phyloP scores from a whole-genome alignment of 306 rosid genomes.

The Cajanus cajan region DNA sequence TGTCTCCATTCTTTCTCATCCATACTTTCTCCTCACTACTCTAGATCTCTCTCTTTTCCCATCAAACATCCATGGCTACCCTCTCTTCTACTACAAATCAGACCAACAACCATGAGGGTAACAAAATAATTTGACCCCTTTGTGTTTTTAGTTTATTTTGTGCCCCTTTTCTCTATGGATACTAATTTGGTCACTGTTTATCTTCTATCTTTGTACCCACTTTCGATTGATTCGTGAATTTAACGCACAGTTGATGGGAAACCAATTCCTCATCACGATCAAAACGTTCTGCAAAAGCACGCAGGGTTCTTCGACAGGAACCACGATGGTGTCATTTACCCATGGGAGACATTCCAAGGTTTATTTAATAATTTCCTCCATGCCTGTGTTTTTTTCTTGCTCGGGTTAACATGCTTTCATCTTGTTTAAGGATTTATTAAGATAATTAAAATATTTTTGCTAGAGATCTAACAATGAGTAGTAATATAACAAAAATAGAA shows the following conservation, averaged over 20 bases:
- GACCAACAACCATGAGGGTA: conserved; percentile 1
- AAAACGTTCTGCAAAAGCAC: conserved; percentile 67
- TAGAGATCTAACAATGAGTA: no score
- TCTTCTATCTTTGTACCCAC: neutral
- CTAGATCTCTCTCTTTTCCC: neutral
- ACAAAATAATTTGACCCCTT: neutral
- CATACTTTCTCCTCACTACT: neutral
- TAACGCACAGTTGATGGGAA: conserved; percentile 10
- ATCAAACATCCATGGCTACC: conserved; percentile 19
- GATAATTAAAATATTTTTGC: no score
- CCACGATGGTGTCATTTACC: conserved; percentile 68
- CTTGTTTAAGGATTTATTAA: no score
- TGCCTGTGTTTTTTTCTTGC: neutral
- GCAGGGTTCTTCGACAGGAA: conserved; percentile 76
- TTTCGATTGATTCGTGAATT: neutral
- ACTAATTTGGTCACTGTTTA: neutral
- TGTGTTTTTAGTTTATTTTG: neutral
- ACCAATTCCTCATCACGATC: conserved; percentile 23
- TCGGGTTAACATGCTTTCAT: neutral
- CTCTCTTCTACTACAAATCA: neutral
- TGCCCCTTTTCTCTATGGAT: neutral
- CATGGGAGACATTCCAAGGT: conserved; percentile 89
- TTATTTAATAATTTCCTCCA: neutral
- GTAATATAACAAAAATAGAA: no score
- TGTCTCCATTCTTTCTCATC: neutral